phyloP scores from a whole-genome alignment of 75 land plant species.

The Adiantum capillusveneris region DNA sequence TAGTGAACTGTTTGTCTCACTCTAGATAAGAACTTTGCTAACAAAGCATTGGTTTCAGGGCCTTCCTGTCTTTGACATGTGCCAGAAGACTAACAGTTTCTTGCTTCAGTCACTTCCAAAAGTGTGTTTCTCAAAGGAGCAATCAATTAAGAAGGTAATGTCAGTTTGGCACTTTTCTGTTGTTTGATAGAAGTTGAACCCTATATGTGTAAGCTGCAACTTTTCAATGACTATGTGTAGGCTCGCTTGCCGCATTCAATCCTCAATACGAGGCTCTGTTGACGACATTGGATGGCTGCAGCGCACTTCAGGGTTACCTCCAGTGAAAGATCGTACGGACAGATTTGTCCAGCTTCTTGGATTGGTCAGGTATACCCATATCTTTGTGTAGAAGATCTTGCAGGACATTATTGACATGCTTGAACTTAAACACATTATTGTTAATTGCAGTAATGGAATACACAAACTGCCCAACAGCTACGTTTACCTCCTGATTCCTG shows the following conservation, averaged over 20 bases:
- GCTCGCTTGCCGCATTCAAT: slow-evolving; percentile 60
- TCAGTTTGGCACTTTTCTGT: neutral
- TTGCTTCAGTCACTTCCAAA: neutral
- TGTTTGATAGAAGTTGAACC: neutral
- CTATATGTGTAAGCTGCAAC: neutral
- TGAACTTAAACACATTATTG: slow-evolving; percentile 2
- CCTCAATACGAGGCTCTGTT: slow-evolving; percentile 86
- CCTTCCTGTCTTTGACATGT: neutral
- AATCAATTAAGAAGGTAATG: neutral
- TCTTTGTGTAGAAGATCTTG: neutral
- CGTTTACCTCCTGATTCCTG: slow-evolving; percentile 90
- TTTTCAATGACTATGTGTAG: slow-evolving; percentile 20
- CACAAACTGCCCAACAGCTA: slow-evolving; percentile 76
- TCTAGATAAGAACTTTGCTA: neutral
- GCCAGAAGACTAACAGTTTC: neutral
- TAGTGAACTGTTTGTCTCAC: too few species aligned
- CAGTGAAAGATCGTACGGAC: slow-evolving; percentile 83
- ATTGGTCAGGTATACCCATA: slow-evolving; percentile 41
- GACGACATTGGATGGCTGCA: slow-evolving; percentile 96
- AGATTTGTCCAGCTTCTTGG: slow-evolving; percentile 64
- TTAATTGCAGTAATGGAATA: slow-evolving; percentile 71
- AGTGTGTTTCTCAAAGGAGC: neutral
- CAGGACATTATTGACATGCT: slow-evolving; percentile 3
- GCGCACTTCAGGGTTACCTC: slow-evolving; percentile 51
- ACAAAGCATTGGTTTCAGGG: neutral